Percentiles rank a stretch among this genome's conserved stretches.
These are phyloP conservation scores for Cercophora scortea DNA, from an alignment of 495 filamentous ascomycete species.

Conservation along the genomic window DNA sequence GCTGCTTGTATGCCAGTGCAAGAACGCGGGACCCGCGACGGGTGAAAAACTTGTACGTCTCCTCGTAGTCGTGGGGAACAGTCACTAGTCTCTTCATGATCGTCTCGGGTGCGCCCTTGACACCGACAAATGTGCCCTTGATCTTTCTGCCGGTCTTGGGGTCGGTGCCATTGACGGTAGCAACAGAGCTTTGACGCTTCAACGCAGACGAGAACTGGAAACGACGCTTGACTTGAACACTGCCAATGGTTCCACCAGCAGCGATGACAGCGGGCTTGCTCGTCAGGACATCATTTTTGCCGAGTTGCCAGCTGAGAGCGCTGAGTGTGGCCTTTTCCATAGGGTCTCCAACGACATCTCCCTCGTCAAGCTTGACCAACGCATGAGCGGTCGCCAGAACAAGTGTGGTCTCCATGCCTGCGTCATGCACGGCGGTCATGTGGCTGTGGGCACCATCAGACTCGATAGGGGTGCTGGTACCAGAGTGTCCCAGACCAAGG, in stretches of 20 bases:
- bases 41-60: conserved; percentile 97
- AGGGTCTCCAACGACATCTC: conserved; percentile 93
- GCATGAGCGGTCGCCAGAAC: conserved; percentile 94
- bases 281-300: conserved; percentile 74
- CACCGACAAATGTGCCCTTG: conserved; percentile 79
- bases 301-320: conserved; percentile 85
- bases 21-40: conserved; percentile 89
- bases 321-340: conserved; percentile 96
- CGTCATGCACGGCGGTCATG: conserved; percentile 55
- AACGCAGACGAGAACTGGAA: conserved; percentile 98
- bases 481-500: conserved; percentile 59
- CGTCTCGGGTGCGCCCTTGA: conserved; percentile 96
- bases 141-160: conserved; percentile 61
- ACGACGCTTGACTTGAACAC: conserved; percentile 86
- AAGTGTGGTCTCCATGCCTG: conserved; percentile 75
- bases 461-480: conserved; percentile 56
- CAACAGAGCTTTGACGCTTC: conserved; percentile 92
- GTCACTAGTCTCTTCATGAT: conserved; percentile 85
- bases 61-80: conserved; percentile 83
- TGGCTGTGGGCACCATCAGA: conserved; percentile 71
- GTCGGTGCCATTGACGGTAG: conserved; percentile 63
- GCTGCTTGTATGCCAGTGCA: conserved; percentile 86
- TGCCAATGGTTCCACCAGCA: conserved; percentile 39
- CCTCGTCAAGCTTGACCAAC: conserved; percentile 91
- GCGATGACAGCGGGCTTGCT: conserved; percentile 40